phyloP scores from a whole-genome alignment of 2,329 filamentous ascomycete genomes.

The Exophiala dermatitidis region DNA sequence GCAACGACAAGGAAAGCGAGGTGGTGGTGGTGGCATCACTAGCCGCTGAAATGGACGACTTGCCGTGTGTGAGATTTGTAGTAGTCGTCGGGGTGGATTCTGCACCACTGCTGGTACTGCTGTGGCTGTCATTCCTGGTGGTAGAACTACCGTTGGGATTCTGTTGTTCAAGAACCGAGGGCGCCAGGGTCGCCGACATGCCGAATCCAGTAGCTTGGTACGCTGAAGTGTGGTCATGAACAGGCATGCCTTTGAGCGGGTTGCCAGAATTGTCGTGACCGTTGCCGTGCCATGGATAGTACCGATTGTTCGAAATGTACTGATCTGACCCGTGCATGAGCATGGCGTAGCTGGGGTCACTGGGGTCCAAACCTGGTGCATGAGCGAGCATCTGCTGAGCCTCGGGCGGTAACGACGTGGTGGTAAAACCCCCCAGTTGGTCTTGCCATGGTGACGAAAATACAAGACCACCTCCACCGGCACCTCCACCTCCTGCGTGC shows the following conservation, averaged over 20 bases:
- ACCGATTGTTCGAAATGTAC: constrained; percentile 32
- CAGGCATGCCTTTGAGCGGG: constrained; percentile 25
- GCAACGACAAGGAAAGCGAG: too few relatives aligned
- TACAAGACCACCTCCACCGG: not conserved
- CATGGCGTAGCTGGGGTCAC: constrained; percentile 40
- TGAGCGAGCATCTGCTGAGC: constrained; percentile 45
- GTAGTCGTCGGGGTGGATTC: not conserved
- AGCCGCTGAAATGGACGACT: not conserved
- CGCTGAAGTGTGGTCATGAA: constrained; percentile 22
- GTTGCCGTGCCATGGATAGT: constrained; percentile 41
- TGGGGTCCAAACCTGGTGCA: constrained; percentile 40
- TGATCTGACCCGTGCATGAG: constrained; percentile 42
- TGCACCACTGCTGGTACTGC: too few relatives aligned
- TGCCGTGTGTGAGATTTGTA: not conserved
- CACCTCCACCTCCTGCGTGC: constrained; percentile 1
- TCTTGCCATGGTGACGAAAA: constrained; percentile 25
- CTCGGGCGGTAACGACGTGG: constrained; percentile 43
- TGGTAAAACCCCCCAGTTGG: constrained; percentile 40
- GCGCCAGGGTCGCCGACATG: constrained; percentile 38
- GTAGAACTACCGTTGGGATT: too few relatives aligned
- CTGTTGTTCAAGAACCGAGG: constrained; percentile 31
- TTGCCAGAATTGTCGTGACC: too few relatives aligned
- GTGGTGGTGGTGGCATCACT: not conserved
- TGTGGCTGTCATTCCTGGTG: too few relatives aligned
- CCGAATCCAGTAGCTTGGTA: constrained; percentile 26